phyloP scores from a whole-genome alignment of 1,284 basidiomycete species.

The Moesziomyces sp. region DNA sequence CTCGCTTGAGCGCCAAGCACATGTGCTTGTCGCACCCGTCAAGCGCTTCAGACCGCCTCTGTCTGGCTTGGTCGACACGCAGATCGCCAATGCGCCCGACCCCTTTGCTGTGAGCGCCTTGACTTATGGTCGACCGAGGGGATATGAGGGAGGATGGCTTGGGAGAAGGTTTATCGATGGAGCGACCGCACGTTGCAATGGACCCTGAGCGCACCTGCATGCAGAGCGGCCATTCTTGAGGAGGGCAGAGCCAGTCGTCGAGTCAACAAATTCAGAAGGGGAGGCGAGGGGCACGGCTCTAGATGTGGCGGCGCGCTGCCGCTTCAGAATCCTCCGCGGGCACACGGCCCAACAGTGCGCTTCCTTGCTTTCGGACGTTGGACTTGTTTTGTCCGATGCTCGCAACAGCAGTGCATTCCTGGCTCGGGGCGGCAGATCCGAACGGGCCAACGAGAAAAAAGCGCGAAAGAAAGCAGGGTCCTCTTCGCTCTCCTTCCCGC shows the following conservation, averaged over 20 bases:
- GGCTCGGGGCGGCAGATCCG: not conserved
- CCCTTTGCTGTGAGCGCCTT: no score
- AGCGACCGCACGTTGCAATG: not conserved
- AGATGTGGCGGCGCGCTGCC: not conserved
- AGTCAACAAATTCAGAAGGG: no score
- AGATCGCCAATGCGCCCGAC: no score
- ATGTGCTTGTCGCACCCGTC: not conserved
- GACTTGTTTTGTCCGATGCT: not conserved
- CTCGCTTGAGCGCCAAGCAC: conserved; percentile 27
- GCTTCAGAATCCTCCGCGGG: not conserved
- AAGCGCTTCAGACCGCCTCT: not conserved
- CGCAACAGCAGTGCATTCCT: not conserved
- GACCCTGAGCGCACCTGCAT: not conserved
- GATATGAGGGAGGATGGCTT: no score
- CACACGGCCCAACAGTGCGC: not conserved
- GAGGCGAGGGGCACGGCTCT: not conserved
- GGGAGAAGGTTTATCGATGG: not conserved
- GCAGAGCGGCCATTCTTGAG: not conserved
- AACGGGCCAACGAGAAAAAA: conserved; percentile 3
- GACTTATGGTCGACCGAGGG: no score
- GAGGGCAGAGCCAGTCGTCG: no score
- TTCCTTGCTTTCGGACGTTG: not conserved
- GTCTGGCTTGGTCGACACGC: no score
- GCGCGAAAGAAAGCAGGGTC: conserved; percentile 19
- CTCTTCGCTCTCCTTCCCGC: not conserved